phyloP scores from a whole-genome alignment of 371 early-diverging fungal species.

The Mortierella sp. region DNA sequence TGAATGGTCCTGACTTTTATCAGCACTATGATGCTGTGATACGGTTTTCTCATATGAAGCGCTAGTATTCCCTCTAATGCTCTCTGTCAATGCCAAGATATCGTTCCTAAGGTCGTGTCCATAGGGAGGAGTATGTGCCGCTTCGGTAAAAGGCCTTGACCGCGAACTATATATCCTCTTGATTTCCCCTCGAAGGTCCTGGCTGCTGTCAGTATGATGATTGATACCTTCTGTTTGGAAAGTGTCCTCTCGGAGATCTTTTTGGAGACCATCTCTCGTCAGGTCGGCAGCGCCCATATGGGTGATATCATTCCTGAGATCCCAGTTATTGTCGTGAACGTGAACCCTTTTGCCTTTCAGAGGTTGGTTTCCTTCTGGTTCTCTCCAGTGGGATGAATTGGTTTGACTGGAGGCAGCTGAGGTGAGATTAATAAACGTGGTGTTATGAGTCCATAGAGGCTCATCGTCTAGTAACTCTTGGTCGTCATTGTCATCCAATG shows the following conservation, averaged over 20 bases:
- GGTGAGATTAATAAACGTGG: neutral
- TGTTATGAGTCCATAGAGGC: neutral
- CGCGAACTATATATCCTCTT: neutral
- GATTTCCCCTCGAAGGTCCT: neutral
- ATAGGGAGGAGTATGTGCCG: too few species aligned
- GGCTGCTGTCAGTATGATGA: too few species aligned
- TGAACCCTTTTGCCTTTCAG: neutral
- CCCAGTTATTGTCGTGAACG: neutral
- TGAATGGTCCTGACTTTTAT: neutral
- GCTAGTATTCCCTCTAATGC: neutral
- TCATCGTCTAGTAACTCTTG: constrained; percentile 3
- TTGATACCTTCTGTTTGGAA: neutral
- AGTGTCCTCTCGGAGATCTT: constrained; percentile 3
- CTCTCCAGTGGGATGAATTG: neutral
- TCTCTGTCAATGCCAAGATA: neutral
- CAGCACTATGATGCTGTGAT: neutral
- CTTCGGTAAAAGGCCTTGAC: neutral
- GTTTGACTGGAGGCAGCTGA: neutral
- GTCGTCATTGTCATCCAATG: neutral
- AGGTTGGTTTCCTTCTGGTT: neutral
- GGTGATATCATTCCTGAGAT: constrained; percentile 4
- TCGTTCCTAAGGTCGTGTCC: constrained; percentile 8
- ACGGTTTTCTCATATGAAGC: neutral
- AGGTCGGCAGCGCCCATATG: neutral
- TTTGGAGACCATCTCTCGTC: neutral